Conservation (phyloP, 2,329 filamentous ascomycete genomes). For the Penicillium sp. region DNA sequence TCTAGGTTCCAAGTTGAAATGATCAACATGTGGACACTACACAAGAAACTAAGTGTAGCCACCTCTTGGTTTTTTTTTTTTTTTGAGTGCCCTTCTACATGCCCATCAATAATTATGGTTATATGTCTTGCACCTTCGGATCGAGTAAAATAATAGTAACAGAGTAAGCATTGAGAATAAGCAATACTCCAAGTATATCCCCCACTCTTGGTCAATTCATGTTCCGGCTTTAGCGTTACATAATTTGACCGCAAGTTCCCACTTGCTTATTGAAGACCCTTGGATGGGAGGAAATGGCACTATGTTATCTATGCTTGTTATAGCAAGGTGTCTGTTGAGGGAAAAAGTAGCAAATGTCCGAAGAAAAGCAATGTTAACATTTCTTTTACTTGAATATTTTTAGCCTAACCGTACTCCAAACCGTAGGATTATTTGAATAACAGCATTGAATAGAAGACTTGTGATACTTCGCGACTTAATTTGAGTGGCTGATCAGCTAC, state of each 20-base stretch:
- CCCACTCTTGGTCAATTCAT: no score
- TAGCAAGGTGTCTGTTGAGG: neutral
- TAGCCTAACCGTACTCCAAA: neutral
- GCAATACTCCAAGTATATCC: no score
- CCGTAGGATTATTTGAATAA: no score
- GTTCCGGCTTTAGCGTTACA: no score
- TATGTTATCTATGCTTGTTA: neutral
- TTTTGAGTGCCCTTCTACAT: no score
- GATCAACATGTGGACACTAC: neutral
- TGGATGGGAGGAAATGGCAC: neutral
- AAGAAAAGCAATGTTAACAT: neutral
- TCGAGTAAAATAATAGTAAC: no score
- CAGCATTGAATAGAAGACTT: neutral
- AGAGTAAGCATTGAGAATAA: no score
- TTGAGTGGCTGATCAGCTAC: slow-evolving; percentile 1
- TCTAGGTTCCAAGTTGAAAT: neutral
- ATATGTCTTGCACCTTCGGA: no score
- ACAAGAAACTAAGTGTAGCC: neutral
- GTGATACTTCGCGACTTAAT: neutral
- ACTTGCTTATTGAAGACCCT: neutral
- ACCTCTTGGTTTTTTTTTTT: no score
- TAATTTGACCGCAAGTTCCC: neutral
- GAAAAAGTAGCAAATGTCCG: neutral
- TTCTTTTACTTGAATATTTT: neutral
- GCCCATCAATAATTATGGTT: no score